phyloP scores from a whole-genome alignment of 2,329 filamentous ascomycete species.

The Paecilomyces variotii region DNA sequence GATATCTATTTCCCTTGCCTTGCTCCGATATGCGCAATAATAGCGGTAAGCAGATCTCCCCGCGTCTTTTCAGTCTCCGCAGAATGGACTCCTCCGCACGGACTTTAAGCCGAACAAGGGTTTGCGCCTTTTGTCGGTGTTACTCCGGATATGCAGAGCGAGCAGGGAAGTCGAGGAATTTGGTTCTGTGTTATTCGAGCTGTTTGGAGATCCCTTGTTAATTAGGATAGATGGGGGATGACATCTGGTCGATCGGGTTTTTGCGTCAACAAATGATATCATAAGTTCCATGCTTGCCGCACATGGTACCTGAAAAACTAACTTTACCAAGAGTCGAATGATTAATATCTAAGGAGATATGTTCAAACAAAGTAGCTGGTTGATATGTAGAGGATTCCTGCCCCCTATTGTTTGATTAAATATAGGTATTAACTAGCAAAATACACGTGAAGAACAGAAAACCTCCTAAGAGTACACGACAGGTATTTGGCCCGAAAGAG shows the following conservation, averaged over 20 bases:
- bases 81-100: neutral
- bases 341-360: neutral
- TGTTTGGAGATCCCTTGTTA: neutral
- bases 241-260: neutral
- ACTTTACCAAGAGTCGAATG: no score
- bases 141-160: neutral
- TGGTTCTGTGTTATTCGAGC: neutral
- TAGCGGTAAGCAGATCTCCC: no score
- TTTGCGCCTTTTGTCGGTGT: neutral
- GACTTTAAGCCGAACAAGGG: neutral
- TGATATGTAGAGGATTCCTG: neutral
- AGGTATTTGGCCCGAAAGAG: neutral
- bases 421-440: neutral
- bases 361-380: neutral
- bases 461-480: neutral
- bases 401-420: neutral
- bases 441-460: neutral
- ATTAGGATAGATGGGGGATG: no score
- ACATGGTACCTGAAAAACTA: no score
- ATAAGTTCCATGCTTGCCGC: neutral
- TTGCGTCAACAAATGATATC: neutral
- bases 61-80: no score
- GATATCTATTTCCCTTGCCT: no score
- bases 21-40: no score
- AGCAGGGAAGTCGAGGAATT: neutral